Evolutionary conservation across 495 filamentous ascomycete species (phyloP).

Genomic region (Aspergillus asperescens): DNA sequence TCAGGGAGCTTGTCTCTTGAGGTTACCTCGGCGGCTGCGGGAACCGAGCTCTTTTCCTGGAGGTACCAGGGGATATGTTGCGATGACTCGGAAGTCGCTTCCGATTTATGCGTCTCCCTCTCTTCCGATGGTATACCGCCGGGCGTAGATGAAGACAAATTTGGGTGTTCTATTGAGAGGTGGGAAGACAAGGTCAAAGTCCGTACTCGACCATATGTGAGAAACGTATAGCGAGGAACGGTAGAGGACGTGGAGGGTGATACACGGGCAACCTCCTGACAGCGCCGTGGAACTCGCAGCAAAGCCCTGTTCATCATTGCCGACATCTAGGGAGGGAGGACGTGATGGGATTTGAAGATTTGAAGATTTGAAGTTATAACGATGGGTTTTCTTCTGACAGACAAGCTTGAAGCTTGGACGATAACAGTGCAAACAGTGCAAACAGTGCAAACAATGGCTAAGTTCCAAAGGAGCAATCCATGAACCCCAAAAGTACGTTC

Average conservation of each 20-base stretch:
- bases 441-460: background rate
- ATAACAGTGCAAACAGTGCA: background rate
- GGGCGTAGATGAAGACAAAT: constrained; percentile 12
- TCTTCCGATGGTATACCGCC: constrained; percentile 21
- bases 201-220: constrained; percentile 6
- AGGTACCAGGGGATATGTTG: constrained; percentile 76
- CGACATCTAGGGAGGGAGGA: background rate
- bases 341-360: background rate
- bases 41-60: constrained; percentile 53
- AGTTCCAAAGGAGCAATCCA: too few relatives aligned
- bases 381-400: background rate
- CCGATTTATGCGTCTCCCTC: background rate
- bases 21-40: constrained; percentile 47
- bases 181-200: constrained; percentile 6
- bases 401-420: background rate
- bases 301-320: constrained; percentile 4
- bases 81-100: constrained; percentile 5
- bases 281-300: constrained; percentile 1
- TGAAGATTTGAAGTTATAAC: too few relatives aligned
- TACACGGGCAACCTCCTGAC: background rate
- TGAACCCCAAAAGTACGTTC: too few relatives aligned
- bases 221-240: constrained; percentile 9
- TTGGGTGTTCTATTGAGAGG: background rate
- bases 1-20: constrained; percentile 66
- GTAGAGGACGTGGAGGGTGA: background rate